phyloP scores from a whole-genome alignment of 352 stramenopile genomes.

The Phytopythium chamaehyphon region DNA sequence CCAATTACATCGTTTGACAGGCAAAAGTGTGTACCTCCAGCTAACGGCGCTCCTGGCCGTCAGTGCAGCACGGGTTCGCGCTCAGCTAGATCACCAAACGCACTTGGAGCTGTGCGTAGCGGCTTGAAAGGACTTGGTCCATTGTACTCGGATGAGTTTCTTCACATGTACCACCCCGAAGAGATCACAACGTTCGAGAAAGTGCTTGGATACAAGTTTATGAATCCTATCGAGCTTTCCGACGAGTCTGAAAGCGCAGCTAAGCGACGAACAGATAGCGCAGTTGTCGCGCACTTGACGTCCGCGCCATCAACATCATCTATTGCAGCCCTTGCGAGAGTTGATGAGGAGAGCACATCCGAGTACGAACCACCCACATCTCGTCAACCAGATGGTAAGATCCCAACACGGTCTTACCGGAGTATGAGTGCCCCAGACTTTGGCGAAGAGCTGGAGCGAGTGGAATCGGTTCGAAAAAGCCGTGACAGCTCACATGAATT shows the following conservation, averaged over 20 bases:
- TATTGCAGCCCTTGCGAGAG: constrained; percentile 25
- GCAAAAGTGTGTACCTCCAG: constrained; percentile 20
- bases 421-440: constrained; percentile 81
- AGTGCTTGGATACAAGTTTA: constrained; percentile 84
- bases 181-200: constrained; percentile 86
- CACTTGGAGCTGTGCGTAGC: background rate
- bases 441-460: constrained; percentile 46
- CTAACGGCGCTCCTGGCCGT: background rate
- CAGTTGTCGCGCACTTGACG: constrained; percentile 39
- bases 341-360: constrained; percentile 51
- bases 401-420: constrained; percentile 34
- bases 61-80: background rate
- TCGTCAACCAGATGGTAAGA: constrained; percentile 19
- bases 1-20: constrained; percentile 73
- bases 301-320: constrained; percentile 40
- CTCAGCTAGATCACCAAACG: background rate
- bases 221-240: constrained; percentile 77
- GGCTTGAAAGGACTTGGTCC: constrained; percentile 5
- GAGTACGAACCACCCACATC: constrained; percentile 18
- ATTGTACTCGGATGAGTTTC: constrained; percentile 60
- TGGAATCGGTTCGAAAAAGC: constrained; percentile 15
- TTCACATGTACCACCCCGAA: constrained; percentile 83
- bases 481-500: constrained; percentile 36
- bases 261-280: constrained; percentile 41
- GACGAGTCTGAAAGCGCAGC: constrained; percentile 52